These are phyloP conservation scores for Colletotrichum filicis DNA, from an alignment of 2,329 filamentous ascomycete species.

Conservation along the genomic window DNA sequence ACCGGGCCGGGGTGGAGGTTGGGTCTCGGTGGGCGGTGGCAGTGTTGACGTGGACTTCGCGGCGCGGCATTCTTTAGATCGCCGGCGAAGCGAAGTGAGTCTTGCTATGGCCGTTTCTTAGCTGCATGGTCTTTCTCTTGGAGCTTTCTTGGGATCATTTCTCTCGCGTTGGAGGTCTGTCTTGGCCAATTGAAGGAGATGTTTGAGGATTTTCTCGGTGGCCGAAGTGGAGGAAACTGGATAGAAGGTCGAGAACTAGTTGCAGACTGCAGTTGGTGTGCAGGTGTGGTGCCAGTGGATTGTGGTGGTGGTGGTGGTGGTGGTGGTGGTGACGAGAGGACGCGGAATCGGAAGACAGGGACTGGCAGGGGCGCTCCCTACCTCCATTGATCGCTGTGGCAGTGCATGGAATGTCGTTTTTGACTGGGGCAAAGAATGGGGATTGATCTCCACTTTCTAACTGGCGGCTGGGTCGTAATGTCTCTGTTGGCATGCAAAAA, in stretches of 20 bases:
- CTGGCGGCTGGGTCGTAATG: conserved; percentile 5
- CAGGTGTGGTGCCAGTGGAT: not conserved
- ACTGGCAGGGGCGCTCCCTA: conserved; percentile 13
- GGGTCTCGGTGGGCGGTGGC: conserved; percentile 27
- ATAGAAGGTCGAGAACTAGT: not conserved
- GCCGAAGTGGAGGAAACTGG: not conserved
- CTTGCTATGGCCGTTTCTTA: conserved; percentile 22
- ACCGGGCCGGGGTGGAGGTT: conserved; percentile 11
- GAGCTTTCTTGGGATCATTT: conserved; percentile 18
- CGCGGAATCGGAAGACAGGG: not conserved
- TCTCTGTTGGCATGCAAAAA: conserved; percentile 27
- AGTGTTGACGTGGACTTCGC: conserved; percentile 27
- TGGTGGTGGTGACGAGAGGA: not conserved
- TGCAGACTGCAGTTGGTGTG: too few species aligned
- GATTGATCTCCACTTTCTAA: conserved; percentile 12
- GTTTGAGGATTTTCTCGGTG: not conserved
- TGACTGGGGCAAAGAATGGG: conserved; percentile 25
- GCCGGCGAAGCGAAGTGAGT: conserved; percentile 25
- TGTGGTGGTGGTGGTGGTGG: too few species aligned
- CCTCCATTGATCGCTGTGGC: conserved; percentile 34
- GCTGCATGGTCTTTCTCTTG: conserved; percentile 31
- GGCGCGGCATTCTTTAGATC: conserved; percentile 22
- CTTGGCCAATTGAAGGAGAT: conserved; percentile 20
- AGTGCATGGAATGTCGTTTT: conserved; percentile 28
- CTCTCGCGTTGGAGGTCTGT: not conserved